These are phyloP conservation scores for Dioscorea zingiberensis DNA, from an alignment of 106 monocot genomes.

Conservation along the genomic window DNA sequence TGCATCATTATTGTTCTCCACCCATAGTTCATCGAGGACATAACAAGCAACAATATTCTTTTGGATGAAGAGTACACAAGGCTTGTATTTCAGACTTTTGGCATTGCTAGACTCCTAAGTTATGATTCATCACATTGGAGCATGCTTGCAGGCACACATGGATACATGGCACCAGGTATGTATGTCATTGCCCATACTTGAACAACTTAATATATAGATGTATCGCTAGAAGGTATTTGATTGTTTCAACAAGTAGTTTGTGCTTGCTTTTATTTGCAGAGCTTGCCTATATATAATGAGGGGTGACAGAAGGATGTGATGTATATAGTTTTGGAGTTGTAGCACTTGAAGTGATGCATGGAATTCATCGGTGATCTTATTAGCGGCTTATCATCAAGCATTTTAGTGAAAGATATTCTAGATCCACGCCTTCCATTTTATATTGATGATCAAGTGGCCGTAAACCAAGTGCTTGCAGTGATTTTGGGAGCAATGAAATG, in stretches of 20 bases:
- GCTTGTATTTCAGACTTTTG: slow-evolving; percentile 25
- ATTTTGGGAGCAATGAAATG: slow-evolving; percentile 1
- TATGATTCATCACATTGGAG: slow-evolving; percentile 21
- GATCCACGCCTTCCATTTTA: slow-evolving; percentile 2
- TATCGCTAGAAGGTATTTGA: neutral
- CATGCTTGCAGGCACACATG: slow-evolving; percentile 19
- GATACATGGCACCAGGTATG: slow-evolving; percentile 30
- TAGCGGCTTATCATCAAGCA: neutral
- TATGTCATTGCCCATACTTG: neutral
- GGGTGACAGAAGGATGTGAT: slow-evolving; percentile 31
- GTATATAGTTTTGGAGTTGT: slow-evolving; percentile 40
- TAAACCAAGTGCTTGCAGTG: neutral
- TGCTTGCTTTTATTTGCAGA: no score
- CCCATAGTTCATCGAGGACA: slow-evolving; percentile 18
- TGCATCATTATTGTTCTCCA: slow-evolving; percentile 12
- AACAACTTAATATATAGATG: neutral
- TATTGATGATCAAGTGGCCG: no score
- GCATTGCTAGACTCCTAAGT: slow-evolving; percentile 6
- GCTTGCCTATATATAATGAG: slow-evolving; percentile 29
- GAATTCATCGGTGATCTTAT: slow-evolving; percentile 25
- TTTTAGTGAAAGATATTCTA: slow-evolving; percentile 8
- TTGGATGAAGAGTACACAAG: slow-evolving; percentile 11
- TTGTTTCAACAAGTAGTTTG: no score
- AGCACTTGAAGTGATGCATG: slow-evolving; percentile 26
- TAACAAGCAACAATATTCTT: slow-evolving; percentile 13